Base-by-base conservation (phyloP, 1,284 basidiomycete species). In the Schizophyllum amplum region DNA sequence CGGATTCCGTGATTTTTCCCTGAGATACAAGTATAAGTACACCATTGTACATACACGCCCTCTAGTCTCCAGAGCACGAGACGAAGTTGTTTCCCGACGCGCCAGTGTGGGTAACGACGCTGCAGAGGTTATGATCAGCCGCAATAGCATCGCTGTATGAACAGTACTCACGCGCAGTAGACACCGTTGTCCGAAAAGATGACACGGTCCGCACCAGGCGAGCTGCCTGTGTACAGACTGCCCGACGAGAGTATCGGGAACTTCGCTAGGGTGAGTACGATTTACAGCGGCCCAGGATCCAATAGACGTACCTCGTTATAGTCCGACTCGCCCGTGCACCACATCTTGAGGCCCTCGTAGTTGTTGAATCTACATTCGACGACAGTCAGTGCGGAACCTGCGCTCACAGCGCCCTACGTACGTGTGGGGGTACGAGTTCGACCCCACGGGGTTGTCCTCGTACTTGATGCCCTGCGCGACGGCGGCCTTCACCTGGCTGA, bases 51-150 rank as follows among this genome's bases (percentile, higher is more conserved):
- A n/a, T n/a, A n/a, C n/a, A n/a, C n/a, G n/a, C n/a, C 53, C 51
- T 47, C 55, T 57, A 68, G 59, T 67, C 65, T 33, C 61, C 61
- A 26, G 62, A 52, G 64, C 68, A 68, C 20, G 67, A 65, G 52
- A 70, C 64, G 24, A 67, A 67, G 55, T 68, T 63, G 57, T 67
- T 60, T 24, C 57, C 60, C 24, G 63, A 60, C 25, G 68, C 68
- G 25, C 68, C 68, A 11, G 68, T 70, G 62, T 70, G 68, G 4
- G 68, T 70, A 56, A 68, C 59, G 27, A 68, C 67, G 4, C 68
- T 69, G 58, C 26, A 24, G 25, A 15, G 22, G 17, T 5, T 48
- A 21, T 20, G 50, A 55, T 52, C n/a, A 55, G 9, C 22, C 17
- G 13, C n/a, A 42, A 22, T n/a, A 24, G 3, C 52, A 50, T 49